Base-by-base conservation (phyloP, 768 basidiomycete genomes). In the Pisolithus tinctorius region DNA sequence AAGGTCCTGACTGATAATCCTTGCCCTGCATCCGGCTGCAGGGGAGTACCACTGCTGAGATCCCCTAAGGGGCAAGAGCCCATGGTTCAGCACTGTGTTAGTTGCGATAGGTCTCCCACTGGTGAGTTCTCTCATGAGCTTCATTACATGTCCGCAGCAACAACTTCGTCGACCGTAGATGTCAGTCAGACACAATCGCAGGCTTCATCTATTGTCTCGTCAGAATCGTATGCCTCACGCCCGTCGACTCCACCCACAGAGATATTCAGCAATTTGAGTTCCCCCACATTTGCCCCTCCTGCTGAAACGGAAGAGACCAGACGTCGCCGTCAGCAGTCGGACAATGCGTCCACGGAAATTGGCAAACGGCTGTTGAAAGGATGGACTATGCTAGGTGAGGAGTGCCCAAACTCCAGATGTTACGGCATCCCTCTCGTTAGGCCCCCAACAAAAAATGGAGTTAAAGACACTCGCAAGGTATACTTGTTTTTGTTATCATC, bases 351-450 rank as follows among this genome's bases (percentile, higher is more conserved):
- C 3, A 69, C 82, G 47, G 86, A 86, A 60, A 88, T 93, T 29
- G 92, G 87, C 41, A 83, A 79, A 55, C 78, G 82, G 25, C 72
- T 93, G 53, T 68, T 93, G 43, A 82, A 81, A 59, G 91, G 87
- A 38, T 93, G 88, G 88, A 82, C 91, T 0, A 88, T 93, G 86
- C 74, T 93, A n/a, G 88, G 77, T 23, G 88, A 93, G 36, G 88
- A 91, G 68, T 93, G 92, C 61, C 80, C 81, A 0, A 85, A 80
- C 58, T 57, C 63, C 4, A 63, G 69, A 23, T 93, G 92, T 61
- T 84, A 81, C 66, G 89, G 89, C 11, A 73, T 92, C 6, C 92
- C 91, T n/a, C 79, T 93, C 13, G 84, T 93, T 53, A 74, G 89
- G 46, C 85, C 85, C 37, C 87, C 88, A 17, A 86, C 79, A 63